Base-by-base conservation (phyloP, 305 asterid genomes). In the Fraxinus sp. region DNA sequence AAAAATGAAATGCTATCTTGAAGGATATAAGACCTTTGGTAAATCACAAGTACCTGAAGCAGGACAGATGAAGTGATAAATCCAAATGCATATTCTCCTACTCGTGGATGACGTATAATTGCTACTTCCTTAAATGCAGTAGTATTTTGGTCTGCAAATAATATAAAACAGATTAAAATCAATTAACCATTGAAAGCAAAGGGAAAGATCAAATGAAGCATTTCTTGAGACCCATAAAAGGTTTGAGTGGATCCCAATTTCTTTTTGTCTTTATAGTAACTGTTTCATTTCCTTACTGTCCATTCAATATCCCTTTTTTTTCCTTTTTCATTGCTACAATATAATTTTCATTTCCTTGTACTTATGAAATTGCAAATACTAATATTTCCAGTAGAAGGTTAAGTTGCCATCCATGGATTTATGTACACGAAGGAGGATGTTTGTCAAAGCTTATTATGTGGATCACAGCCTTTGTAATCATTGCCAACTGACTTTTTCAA, bases 121-220 rank as follows among this genome's bases (percentile, higher is more conserved):
- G 98, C 98, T 68, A 95, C 98, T 88, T 95, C 98, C 87, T 95
- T 95, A 77, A 95, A 95, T 33, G 98, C 98, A 55, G 97, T 89
- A 79, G 92, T 92, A 80, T 92, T 92, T 86, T 95, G 95, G 85
- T 94, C 98, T 95, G 94, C 71, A 82, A 73, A 26, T 75, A 66
- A 84, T 78, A 85, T 30, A 35, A 62, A 78, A 82, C 46, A 43
- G 36, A 77, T 10, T 7, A 46, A 80, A 39, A 78, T 86, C 75
- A 85, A 35, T 26, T 35, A 78, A 55, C n/a, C 20, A 79, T 7
- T 26, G 7, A 28, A 72, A 30, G 62, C 26, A 59, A 41, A 22
- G 79, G 35, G 37, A 66, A 39, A 32, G 70, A 57, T 49, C n/a
- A 35, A 18, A 82, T 16, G 41, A 22, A 59, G 9, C 26, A 79